These are phyloP conservation scores for Lactarius vividus DNA, from an alignment of 768 basidiomycete species.

Conservation along the genomic window DNA sequence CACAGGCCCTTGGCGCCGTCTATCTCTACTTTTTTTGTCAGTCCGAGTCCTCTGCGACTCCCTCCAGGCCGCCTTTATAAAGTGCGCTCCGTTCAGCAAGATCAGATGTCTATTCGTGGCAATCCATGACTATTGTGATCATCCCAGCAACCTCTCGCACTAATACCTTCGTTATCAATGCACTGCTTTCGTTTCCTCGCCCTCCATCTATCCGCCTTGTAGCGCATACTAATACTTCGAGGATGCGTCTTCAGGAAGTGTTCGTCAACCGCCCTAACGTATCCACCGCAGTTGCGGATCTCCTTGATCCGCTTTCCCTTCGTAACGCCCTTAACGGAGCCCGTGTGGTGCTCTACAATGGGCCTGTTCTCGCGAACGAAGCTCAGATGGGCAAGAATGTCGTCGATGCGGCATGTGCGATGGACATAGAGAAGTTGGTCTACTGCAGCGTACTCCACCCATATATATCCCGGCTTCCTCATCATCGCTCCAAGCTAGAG, in stretches of 20 bases:
- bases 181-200: constrained; percentile 24
- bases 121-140: constrained; percentile 26
- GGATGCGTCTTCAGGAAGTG: constrained; percentile 9
- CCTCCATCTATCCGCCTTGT: constrained; percentile 23
- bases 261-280: constrained; percentile 14
- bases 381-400: constrained; percentile 26
- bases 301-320: constrained; percentile 19
- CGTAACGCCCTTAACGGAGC: constrained; percentile 16
- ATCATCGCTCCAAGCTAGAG: constrained; percentile 26
- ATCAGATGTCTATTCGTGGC: constrained; percentile 1
- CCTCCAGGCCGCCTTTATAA: constrained; percentile 16
- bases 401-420: constrained; percentile 25
- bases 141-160: constrained; percentile 26
- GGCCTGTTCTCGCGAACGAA: constrained; percentile 19
- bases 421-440: constrained; percentile 26
- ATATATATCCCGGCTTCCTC: constrained; percentile 24
- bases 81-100: constrained; percentile 2
- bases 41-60: background rate
- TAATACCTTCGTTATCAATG: constrained; percentile 18
- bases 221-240: constrained; percentile 12
- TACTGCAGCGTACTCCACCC: constrained; percentile 27
- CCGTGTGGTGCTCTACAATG: constrained; percentile 24
- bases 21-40: constrained; percentile 18
- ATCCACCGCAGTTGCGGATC: constrained; percentile 22
- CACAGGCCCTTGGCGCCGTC: background rate